These are phyloP conservation scores for Sergeia podlipaevii DNA, from an alignment of 208 protist genomes.

Conservation along the genomic window DNA sequence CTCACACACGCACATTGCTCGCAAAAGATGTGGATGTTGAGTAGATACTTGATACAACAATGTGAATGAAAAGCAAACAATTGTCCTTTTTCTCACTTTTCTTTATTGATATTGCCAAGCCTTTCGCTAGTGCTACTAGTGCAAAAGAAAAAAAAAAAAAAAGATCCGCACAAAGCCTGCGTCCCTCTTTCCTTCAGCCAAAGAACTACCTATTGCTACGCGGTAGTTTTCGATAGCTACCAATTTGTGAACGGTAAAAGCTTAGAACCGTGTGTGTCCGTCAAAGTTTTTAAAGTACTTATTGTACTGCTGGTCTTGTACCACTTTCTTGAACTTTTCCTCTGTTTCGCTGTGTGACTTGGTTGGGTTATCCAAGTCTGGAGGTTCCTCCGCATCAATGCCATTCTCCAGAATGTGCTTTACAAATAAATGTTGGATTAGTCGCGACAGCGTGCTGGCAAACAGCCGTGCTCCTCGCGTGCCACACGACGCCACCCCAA, in stretches of 20 bases:
- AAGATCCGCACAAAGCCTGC: too few species aligned
- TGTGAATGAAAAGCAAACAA: too few species aligned
- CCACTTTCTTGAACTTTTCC: conserved; percentile 40
- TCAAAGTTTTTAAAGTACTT: conserved; percentile 70
- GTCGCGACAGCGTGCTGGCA: conserved; percentile 46
- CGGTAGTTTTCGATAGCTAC: too few species aligned
- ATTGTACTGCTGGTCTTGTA: conserved; percentile 47
- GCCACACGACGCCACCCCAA: conserved; percentile 67
- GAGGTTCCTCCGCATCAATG: conserved; percentile 35
- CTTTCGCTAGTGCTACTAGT: too few species aligned
- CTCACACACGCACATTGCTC: too few species aligned
- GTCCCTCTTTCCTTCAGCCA: too few species aligned
- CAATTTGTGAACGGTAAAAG: neutral
- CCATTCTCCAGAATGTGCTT: conserved; percentile 65
- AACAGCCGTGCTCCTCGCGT: conserved; percentile 54
- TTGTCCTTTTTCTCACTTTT: too few species aligned
- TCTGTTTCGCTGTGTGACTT: conserved; percentile 18
- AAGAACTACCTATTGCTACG: too few species aligned
- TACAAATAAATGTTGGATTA: conserved; percentile 74
- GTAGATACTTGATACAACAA: too few species aligned
- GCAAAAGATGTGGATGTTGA: too few species aligned
- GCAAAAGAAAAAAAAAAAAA: too few species aligned
- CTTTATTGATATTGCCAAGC: too few species aligned
- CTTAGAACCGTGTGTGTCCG: conserved; percentile 53
- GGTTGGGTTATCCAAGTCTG: conserved; percentile 54